These are phyloP conservation scores for Stellera chamaejasme DNA, from an alignment of 345 rosid species.

Conservation along the genomic window DNA sequence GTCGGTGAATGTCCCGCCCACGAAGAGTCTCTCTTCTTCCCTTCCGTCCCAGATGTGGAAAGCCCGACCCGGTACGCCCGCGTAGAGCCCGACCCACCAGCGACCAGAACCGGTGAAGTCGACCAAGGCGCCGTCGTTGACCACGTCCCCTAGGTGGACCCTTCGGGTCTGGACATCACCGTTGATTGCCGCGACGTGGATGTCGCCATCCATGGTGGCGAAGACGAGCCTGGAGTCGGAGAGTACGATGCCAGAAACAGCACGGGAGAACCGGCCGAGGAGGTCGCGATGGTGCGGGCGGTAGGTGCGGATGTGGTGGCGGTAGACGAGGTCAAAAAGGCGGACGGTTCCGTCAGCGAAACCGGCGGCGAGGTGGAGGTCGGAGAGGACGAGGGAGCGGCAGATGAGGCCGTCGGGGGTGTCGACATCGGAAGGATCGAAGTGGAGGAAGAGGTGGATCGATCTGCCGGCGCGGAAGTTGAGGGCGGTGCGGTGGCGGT, in stretches of 20 bases:
- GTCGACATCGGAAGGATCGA: constrained; percentile 50
- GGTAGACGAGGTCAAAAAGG: constrained; percentile 49
- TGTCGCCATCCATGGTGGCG: constrained; percentile 70
- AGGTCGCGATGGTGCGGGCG: constrained; percentile 50
- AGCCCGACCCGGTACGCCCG: constrained; percentile 68
- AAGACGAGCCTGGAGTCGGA: constrained; percentile 35
- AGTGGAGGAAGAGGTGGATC: constrained; percentile 37
- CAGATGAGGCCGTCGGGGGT: constrained; percentile 51
- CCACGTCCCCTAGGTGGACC: constrained; percentile 48
- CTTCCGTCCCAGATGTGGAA: constrained; percentile 67
- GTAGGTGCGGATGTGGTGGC: constrained; percentile 48
- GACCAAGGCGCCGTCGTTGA: constrained; percentile 64
- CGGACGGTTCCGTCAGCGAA: constrained; percentile 87
- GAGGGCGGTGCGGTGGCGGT: constrained; percentile 50
- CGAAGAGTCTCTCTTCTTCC: constrained; percentile 37
- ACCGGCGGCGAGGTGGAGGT: constrained; percentile 66
- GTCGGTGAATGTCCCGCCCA: constrained; percentile 58
- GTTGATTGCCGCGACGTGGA: constrained; percentile 53
- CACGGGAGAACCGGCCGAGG: constrained; percentile 64
- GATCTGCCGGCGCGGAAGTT: constrained; percentile 48
- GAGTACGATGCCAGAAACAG: constrained; percentile 67
- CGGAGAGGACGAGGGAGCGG: constrained; percentile 78
- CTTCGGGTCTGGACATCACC: constrained; percentile 28
- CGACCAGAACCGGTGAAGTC: constrained; percentile 71
- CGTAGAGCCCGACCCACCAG: constrained; percentile 94